A percentile compares a stretch with the other conserved stretches of the same genome.
phyloP scores from a whole-genome alignment of 768 basidiomycete genomes.

The Suillus subluteus region DNA sequence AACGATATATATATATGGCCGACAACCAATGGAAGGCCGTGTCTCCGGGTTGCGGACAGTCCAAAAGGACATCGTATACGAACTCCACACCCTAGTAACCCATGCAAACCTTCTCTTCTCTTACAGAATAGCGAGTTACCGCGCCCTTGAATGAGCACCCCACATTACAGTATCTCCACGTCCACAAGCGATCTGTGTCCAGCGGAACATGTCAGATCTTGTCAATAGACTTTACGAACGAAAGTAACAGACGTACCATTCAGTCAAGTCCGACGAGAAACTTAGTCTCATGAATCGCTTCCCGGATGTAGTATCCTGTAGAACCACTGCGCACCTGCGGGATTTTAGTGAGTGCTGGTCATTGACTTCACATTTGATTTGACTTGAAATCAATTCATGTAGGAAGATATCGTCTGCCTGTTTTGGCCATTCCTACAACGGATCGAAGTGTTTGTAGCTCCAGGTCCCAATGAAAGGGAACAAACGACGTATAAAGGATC shows the following conservation, averaged over 20 bases:
- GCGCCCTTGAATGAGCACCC: slow-evolving; percentile 61
- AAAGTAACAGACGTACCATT: slow-evolving; percentile 61
- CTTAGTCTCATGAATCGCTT: slow-evolving; percentile 90
- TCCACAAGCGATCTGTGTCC: slow-evolving; percentile 68
- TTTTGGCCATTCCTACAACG: not conserved
- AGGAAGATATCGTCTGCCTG: not conserved
- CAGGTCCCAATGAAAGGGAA: not conserved
- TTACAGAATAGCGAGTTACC: not conserved
- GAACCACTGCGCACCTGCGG: slow-evolving; percentile 85
- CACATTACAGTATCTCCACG: slow-evolving; percentile 81
- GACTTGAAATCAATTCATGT: not conserved
- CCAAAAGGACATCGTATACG: not conserved
- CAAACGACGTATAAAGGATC: not conserved
- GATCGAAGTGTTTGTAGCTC: not conserved
- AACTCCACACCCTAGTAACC: not conserved
- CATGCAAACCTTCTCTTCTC: not conserved
- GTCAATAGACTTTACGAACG: too few species aligned
- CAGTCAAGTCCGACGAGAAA: slow-evolving; percentile 89
- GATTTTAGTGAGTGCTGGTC: slow-evolving; percentile 1
- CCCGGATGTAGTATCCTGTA: slow-evolving; percentile 95
- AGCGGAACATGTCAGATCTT: not conserved
- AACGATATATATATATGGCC: not conserved
- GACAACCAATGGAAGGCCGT: not conserved
- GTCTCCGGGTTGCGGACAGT: not conserved
- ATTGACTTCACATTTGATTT: slow-evolving; percentile 12